phyloP scores from a whole-genome alignment of 2,329 filamentous ascomycete genomes.

The Talaromyces sp. region DNA sequence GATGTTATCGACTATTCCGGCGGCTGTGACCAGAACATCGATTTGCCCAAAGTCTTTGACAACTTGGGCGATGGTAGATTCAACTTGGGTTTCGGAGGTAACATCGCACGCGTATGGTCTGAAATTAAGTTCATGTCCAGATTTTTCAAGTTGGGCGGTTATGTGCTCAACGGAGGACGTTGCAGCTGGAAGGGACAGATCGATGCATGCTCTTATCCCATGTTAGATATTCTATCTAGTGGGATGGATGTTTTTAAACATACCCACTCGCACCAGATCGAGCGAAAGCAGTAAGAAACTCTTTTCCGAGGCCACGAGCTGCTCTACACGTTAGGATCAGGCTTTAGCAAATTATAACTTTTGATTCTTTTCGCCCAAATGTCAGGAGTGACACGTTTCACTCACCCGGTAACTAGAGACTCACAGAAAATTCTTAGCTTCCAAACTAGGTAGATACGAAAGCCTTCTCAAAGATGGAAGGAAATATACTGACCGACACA shows the following conservation, averaged over 20 bases:
- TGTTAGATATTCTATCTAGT: not conserved
- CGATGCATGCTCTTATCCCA: not conserved
- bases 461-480: not conserved
- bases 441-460: not conserved
- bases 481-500: constrained; percentile 20
- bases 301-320: constrained; percentile 15
- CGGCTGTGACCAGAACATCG: not conserved
- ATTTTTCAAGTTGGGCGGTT: not conserved
- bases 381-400: not conserved
- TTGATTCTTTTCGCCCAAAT: not conserved
- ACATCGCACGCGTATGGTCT: not conserved
- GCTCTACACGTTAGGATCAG: not conserved
- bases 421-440: not conserved
- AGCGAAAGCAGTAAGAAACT: constrained; percentile 15
- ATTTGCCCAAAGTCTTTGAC: not conserved
- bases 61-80: not conserved
- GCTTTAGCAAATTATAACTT: not conserved
- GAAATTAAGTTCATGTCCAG: not conserved
- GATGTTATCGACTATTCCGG: not conserved
- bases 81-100: not conserved
- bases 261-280: constrained; percentile 13
- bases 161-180: not conserved
- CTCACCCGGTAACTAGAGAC: not conserved
- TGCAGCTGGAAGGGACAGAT: not conserved
- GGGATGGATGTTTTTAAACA: not conserved